Conservation (phyloP, 306 rosid species). For the Styphnolobium japonicum region DNA sequence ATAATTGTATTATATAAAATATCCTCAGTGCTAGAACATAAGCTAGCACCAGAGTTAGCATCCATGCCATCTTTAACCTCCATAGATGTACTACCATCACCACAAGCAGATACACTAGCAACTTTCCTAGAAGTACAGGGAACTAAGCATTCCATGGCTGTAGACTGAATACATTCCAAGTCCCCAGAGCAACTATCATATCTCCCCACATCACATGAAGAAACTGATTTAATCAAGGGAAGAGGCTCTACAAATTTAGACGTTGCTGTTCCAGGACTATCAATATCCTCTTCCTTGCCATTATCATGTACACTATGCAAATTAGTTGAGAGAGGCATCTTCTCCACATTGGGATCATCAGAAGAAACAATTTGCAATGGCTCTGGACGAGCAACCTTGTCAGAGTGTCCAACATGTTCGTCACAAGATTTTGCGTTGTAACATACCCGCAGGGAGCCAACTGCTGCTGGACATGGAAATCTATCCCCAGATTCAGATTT, state of each 20-base stretch:
- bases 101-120: slow-evolving; percentile 34
- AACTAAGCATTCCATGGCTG: slow-evolving; percentile 21
- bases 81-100: slow-evolving; percentile 20
- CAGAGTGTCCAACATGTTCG: slow-evolving; percentile 38
- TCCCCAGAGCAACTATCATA: slow-evolving; percentile 32
- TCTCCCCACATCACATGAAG: slow-evolving; percentile 33
- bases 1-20: slow-evolving; percentile 39
- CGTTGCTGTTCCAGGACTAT: slow-evolving; percentile 90
- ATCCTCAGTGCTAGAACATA: slow-evolving; percentile 24
- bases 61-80: slow-evolving; percentile 31
- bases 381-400: slow-evolving; percentile 42
- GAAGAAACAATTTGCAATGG: slow-evolving; percentile 48
- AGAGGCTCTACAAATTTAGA: slow-evolving; percentile 77
- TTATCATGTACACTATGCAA: slow-evolving; percentile 32
- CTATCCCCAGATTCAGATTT: slow-evolving; percentile 46
- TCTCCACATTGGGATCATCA: slow-evolving; percentile 39
- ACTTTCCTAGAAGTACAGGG: slow-evolving; percentile 39
- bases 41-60: slow-evolving; percentile 12
- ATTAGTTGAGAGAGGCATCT: slow-evolving; percentile 45
- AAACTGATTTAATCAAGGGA: slow-evolving; percentile 38
- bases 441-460: slow-evolving; percentile 41
- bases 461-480: slow-evolving; percentile 43
- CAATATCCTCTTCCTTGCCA: slow-evolving; percentile 66
- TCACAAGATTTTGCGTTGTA: slow-evolving; percentile 36
- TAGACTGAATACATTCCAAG: slow-evolving; percentile 32